Conservation (phyloP, 2,329 filamentous ascomycete species). For the Raffaelea deltoideospora region DNA sequence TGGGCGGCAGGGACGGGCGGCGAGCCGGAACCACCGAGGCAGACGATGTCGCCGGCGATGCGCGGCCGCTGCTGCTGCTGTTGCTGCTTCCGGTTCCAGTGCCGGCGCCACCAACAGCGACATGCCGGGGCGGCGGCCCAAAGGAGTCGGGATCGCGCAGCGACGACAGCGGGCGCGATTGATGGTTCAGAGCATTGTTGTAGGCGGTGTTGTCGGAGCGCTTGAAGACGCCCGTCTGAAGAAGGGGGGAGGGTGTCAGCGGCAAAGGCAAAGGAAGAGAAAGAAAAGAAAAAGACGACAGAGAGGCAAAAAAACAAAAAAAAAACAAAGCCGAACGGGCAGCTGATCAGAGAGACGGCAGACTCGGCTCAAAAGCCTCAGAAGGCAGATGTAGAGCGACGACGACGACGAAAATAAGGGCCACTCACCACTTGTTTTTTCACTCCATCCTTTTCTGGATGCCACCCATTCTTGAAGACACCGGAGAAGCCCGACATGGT, state of each 20-base stretch:
- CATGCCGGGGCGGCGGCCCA: conserved; percentile 62
- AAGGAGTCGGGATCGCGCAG: conserved; percentile 67
- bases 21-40: too few species aligned
- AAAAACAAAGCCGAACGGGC: not conserved
- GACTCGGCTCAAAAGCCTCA: too few species aligned
- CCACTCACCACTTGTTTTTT: conserved; percentile 30
- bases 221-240: conserved; percentile 11
- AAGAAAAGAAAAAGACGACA: not conserved
- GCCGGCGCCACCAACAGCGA: conserved; percentile 10
- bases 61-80: conserved; percentile 3
- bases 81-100: conserved; percentile 16
- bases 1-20: not conserved
- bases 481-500: conserved; percentile 25
- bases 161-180: conserved; percentile 46
- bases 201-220: conserved; percentile 16
- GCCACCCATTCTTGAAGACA: conserved; percentile 23
- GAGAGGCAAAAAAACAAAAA: not conserved
- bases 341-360: too few species aligned
- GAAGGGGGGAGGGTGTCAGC: not conserved
- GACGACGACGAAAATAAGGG: too few species aligned
- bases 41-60: conserved; percentile 9
- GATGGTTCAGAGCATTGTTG: conserved; percentile 19
- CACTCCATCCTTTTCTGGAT: conserved; percentile 35
- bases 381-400: too few species aligned
- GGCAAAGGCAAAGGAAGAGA: not conserved